Evolutionary conservation across 495 filamentous ascomycete genomes (phyloP), one percentile per base, ranked within the genome.

Genomic region (Tuber melanosporum): DNA sequence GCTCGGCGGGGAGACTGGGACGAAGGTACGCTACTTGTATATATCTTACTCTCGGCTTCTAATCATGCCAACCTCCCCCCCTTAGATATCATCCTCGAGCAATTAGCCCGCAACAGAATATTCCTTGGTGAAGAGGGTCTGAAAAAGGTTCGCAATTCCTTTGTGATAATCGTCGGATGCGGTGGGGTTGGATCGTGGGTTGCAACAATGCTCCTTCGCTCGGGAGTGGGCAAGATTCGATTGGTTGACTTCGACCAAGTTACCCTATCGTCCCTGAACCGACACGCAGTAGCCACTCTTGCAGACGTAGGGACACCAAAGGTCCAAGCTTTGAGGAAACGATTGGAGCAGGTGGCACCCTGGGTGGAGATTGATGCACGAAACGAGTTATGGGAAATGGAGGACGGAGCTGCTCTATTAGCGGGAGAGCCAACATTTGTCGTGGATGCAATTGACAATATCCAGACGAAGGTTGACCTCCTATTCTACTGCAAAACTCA

Each of bases 231-330:
- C 45, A 91, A 90, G 74, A 89, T 99, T 73, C 92, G 96, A 2
- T 89, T 99, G 42, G 91, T 99, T 79, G 95, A 99, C 84, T 99
- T 99, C 83, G 95, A 99, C 85, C 95, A 99, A 87, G 96, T 98
- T 42, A 94, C 94, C 0, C 87, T 99, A 4, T 95, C 92, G 71
- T 95, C 92, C 3, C 86, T 99, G 69, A 99, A 99, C 84, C 88
- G 95, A 71, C 95, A 99, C 84, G 94, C 95, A 5, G 91, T 99
- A 0, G 95, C 95, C 20, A 97, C 94, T 22, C 87, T 98, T 17
- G 92, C 92, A 45, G 95, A 99, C 81, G 95, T 99, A 0, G 95
- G 95, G 32, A 93, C 92, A n/a, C 90, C 94, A 2, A 99, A 99
- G 85, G 95, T 99, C 19, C 89, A 92, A 75, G 94, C 92, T 77